These are phyloP conservation scores for Orbilia oligospora DNA, from an alignment of 2,329 filamentous ascomycete genomes.

Conservation along the genomic window DNA sequence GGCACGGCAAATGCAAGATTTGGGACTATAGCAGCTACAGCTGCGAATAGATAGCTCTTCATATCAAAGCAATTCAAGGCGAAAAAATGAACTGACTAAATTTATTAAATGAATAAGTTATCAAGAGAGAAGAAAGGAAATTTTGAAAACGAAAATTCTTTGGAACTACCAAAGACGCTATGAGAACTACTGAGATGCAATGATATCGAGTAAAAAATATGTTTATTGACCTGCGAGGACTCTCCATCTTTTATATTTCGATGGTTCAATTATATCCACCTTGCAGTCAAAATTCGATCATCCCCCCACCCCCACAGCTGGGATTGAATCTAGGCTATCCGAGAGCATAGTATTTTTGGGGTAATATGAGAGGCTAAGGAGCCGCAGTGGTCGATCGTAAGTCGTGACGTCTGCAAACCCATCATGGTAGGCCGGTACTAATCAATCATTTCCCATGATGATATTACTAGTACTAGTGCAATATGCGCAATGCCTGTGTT, in stretches of 20 bases:
- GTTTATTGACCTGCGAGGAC: not conserved
- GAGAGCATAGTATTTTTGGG: not conserved
- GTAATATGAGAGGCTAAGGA: constrained; percentile 2
- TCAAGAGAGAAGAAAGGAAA: not conserved
- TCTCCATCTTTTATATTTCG: constrained; percentile 3
- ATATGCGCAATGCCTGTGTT: too few relatives aligned
- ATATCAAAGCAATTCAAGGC: not conserved
- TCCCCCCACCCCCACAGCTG: not conserved
- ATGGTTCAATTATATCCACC: not conserved
- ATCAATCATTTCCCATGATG: too few relatives aligned
- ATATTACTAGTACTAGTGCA: not conserved
- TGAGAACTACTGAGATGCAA: not conserved
- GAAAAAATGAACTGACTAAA: not conserved
- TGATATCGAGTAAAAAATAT: not conserved
- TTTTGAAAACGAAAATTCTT: not conserved
- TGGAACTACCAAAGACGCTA: too few relatives aligned
- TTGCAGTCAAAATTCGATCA: too few relatives aligned
- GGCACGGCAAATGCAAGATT: constrained; percentile 29
- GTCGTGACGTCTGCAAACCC: constrained; percentile 37
- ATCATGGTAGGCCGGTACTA: too few relatives aligned
- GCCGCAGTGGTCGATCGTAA: constrained; percentile 46
- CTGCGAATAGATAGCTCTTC: constrained; percentile 27
- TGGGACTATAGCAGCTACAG: constrained; percentile 27
- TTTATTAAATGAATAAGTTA: not conserved
- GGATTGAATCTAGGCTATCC: not conserved